Evolutionary conservation across 192 early-diverging fungal species (phyloP).

Genomic region (Cladochytrium replicatum): DNA sequence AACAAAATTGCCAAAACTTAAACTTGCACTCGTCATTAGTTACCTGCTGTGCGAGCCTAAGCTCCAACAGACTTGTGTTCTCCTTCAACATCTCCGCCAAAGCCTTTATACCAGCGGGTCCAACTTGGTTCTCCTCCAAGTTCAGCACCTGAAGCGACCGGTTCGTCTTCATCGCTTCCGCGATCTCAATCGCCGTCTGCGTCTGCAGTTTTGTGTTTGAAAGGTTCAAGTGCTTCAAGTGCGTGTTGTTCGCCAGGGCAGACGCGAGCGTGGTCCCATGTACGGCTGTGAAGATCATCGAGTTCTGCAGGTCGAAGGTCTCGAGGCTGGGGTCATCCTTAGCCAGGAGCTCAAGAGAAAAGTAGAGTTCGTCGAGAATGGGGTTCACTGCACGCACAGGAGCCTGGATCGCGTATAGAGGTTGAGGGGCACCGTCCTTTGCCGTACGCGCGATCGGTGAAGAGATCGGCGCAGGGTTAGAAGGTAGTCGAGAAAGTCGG

Average conservation of each 20-base stretch:
- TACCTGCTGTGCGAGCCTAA: slow-evolving; percentile 32
- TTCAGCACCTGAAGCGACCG: slow-evolving; percentile 25
- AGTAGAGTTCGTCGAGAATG: slow-evolving; percentile 37
- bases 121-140: slow-evolving; percentile 32
- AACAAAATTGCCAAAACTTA: too few species aligned
- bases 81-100: slow-evolving; percentile 26
- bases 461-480: too few species aligned
- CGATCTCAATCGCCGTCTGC: slow-evolving; percentile 23
- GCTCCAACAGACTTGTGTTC: slow-evolving; percentile 28
- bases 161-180: slow-evolving; percentile 26
- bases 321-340: slow-evolving; percentile 28
- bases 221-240: slow-evolving; percentile 29
- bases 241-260: slow-evolving; percentile 26
- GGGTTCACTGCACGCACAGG: slow-evolving; percentile 37
- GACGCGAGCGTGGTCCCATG: slow-evolving; percentile 27
- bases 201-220: slow-evolving; percentile 18
- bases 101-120: slow-evolving; percentile 32
- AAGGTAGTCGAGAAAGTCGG: too few species aligned
- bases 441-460: slow-evolving; percentile 20
- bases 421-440: slow-evolving; percentile 21
- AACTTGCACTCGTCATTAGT: too few species aligned
- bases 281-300: slow-evolving; percentile 17
- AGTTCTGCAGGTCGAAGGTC: slow-evolving; percentile 37
- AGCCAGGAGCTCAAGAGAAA: slow-evolving; percentile 24
- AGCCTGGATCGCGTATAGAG: slow-evolving; percentile 24